Evolutionary conservation across 371 early-diverging fungal species (phyloP), one percentile per base, ranked within the genome.

Genomic region (Syncephalastrum contaminatum): DNA sequence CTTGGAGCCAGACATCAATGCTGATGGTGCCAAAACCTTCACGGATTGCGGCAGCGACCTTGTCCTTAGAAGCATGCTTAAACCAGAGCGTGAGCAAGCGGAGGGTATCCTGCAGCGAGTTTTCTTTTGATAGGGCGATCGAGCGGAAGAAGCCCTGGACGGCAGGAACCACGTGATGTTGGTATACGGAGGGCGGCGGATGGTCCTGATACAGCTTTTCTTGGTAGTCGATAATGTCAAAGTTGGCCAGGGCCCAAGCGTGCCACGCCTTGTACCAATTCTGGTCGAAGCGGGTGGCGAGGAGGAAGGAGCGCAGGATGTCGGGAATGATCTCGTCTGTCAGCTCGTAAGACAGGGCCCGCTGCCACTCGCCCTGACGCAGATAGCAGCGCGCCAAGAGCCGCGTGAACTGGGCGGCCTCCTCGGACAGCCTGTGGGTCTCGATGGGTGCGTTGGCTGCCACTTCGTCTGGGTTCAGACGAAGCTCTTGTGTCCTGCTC

Each of bases 201-300:
- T 67, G 67, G n/a, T 73, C 75, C 3, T 76, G 79, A 51, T 83
- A 77, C 18, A 78, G 59, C 22, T 82, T 73, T 50, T 95, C 93
- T 54, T 87, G 84, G 52, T 83, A 80, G 40, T 87, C 82, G 41
- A 96, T 83, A 51, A 91, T 94, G 53, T 96, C 95, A 65, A 94
- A 95, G 68, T 99, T 96, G 8, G 92, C 88, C 20, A 97, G 72
- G 4, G 98, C 98, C 92, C 95, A 95, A n/a, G 93, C 86, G 64
- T 99, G 98, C 98, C 98, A 98, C 24, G 97, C 96, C 70, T 96
- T 97, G 81, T 99, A 97, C 93, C 94, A 97, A 46, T 92, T 84
- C 75, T 83, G 85, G 76, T 97, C 97, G 73, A 91, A 87, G 30
- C 91, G 88, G 1, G 95, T 96, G 0, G 99, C 97, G 13, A 92